Conservation (phyloP, 805 yeast genomes). For the Soucietia sequanensis region DNA sequence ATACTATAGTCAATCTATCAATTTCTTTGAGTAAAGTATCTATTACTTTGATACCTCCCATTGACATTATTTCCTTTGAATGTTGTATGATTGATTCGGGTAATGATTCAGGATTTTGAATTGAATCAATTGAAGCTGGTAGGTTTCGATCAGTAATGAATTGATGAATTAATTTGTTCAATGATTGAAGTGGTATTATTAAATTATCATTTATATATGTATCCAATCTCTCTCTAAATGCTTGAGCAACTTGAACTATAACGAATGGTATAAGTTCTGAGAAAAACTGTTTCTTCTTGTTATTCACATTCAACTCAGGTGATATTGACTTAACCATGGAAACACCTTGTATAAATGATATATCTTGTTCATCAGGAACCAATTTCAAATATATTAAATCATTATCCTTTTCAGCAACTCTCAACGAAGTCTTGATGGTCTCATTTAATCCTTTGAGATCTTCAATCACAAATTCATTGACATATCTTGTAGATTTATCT, state of each 20-base stretch:
- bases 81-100: conserved; percentile 60
- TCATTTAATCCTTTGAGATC: conserved; percentile 52
- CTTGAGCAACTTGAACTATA: conserved; percentile 63
- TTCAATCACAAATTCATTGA: conserved; percentile 41
- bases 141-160: conserved; percentile 50
- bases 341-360: conserved; percentile 47
- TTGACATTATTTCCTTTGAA: conserved; percentile 48
- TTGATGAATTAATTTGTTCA: conserved; percentile 44
- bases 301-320: conserved; percentile 29
- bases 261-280: conserved; percentile 63
- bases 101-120: conserved; percentile 54
- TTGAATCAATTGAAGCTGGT: conserved; percentile 61
- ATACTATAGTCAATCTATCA: conserved; percentile 37
- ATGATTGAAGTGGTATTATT: conserved; percentile 45
- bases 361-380: conserved; percentile 48
- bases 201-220: conserved; percentile 47
- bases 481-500: conserved; percentile 39
- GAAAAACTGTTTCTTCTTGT: too few species aligned
- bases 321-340: conserved; percentile 49
- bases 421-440: conserved; percentile 44
- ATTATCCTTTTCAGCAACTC: conserved; percentile 71
- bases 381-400: conserved; percentile 71
- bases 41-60: conserved; percentile 52
- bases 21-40: conserved; percentile 46
- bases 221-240: conserved; percentile 66